These are phyloP conservation scores for Penicillium longicatenatum DNA, from an alignment of 495 filamentous ascomycete genomes.

Conservation along the genomic window DNA sequence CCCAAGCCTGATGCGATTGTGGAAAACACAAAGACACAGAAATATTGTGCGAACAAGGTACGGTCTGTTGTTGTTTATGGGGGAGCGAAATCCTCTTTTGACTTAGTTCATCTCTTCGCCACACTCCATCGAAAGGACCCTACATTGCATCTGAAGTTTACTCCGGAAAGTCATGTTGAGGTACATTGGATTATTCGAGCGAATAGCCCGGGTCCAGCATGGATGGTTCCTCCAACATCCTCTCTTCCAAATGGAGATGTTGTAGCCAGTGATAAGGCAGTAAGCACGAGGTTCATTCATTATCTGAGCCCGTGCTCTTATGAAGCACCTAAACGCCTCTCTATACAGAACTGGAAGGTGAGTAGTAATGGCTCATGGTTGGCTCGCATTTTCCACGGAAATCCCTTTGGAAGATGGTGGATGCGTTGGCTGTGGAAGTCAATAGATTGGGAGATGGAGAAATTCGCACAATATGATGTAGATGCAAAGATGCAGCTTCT, in stretches of 20 bases:
- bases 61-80: constrained; percentile 60
- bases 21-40: neutral
- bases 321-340: constrained; percentile 33
- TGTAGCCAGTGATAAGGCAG: constrained; percentile 57
- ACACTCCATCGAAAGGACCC: constrained; percentile 30
- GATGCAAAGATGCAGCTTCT: constrained; percentile 30
- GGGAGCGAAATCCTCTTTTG: constrained; percentile 69
- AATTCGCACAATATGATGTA: constrained; percentile 21
- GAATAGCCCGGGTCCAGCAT: constrained; percentile 45
- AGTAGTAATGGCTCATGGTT: constrained; percentile 56
- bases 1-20: neutral
- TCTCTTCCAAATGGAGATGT: constrained; percentile 52
- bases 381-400: constrained; percentile 42
- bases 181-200: constrained; percentile 77
- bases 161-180: constrained; percentile 41
- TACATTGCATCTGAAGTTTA: constrained; percentile 12
- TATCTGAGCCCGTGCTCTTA: constrained; percentile 55
- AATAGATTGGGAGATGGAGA: constrained; percentile 19
- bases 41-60: neutral
- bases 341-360: constrained; percentile 48
- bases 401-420: constrained; percentile 26
- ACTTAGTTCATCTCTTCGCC: constrained; percentile 68
- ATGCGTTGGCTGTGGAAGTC: constrained; percentile 29
- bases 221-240: constrained; percentile 29
- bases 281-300: constrained; percentile 54